Base-by-base conservation (phyloP, 192 early-diverging fungal species). In the Entomortierella chlamydospora region DNA sequence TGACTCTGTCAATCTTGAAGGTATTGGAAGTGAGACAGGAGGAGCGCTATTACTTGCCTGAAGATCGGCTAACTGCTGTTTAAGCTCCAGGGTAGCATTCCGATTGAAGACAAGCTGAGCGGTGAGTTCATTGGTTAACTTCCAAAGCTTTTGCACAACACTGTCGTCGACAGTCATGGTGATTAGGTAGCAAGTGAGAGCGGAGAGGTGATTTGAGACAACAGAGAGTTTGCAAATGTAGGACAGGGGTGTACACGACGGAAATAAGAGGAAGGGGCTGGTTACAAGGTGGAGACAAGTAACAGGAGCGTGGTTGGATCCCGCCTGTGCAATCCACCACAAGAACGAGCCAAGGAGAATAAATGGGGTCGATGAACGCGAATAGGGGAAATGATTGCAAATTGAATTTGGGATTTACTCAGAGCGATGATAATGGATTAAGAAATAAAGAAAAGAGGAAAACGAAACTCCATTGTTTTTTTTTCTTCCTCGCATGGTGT, bases 61-160 rank as follows among this genome's bases (percentile, higher is more conserved):
- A 33, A 84, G 64, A 70, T 83, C 80, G 41, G 65, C 70, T 6
- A 86, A 57, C 54, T 86, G 82, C 31, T 66, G 58, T 33, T 76
- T 73, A 20, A 86, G 62, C 29, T 68, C 73, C 1, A 70, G 23
- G 20, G 79, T 81, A 7, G 82, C 68, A 25, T 82, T 79, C 15
- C 82, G 73, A 47, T 86, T 86, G 17, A 70, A 72, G 39, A 82
- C 81, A 43, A 77, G 79, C 62, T 84, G 83, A 34, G 77, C 68
- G 17, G 78, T 70, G 30, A 86, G 71, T 60, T 86, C 85, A 52
- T 82, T 86, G 31, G 85, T 82, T 17, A 84, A 64, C 57, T 84
- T 84, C 68, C 81, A 82, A 33, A 86, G 66, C 57, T 72, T 81
- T 60, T 86, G 85, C 54, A 82, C 69, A 17, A 76, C 66, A 33